Percentiles rank a stretch among this genome's conserved stretches.
Evolutionary conservation across 495 filamentous ascomycete species (phyloP).

Genomic region (Jackrogersella multiformis): DNA sequence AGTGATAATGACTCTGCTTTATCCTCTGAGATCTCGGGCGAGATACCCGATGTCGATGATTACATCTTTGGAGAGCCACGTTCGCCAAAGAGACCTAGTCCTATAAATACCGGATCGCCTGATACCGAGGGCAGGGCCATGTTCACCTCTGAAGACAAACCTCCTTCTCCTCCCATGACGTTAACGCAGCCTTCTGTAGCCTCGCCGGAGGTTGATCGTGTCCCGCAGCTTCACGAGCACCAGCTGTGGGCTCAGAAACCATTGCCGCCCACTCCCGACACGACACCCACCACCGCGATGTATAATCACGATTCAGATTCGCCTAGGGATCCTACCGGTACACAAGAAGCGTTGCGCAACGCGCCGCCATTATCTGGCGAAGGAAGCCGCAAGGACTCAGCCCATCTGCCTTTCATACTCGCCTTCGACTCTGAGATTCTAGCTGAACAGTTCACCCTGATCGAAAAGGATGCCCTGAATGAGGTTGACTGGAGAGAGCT

Average conservation of each 20-base stretch:
- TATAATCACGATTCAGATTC: slow-evolving; percentile 42
- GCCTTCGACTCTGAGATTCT: slow-evolving; percentile 89
- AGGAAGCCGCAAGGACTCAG: slow-evolving; percentile 44
- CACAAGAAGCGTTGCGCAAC: slow-evolving; percentile 51
- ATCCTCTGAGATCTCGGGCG: slow-evolving; percentile 82
- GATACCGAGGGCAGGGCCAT: slow-evolving; percentile 29
- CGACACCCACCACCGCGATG: slow-evolving; percentile 56
- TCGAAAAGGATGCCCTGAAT: slow-evolving; percentile 94
- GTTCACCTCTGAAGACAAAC: slow-evolving; percentile 53
- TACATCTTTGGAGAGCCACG: slow-evolving; percentile 43
- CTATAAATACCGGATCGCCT: slow-evolving; percentile 46
- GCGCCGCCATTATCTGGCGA: slow-evolving; percentile 48
- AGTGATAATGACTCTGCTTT: slow-evolving; percentile 77
- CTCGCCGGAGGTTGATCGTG: slow-evolving; percentile 48
- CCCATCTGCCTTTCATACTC: slow-evolving; percentile 90
- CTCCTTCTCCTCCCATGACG: slow-evolving; percentile 83
- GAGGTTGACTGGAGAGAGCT: slow-evolving; percentile 98
- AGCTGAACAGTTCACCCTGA: slow-evolving; percentile 92
- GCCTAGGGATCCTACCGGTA: slow-evolving; percentile 49
- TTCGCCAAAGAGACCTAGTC: slow-evolving; percentile 39
- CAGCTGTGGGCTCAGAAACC: slow-evolving; percentile 58
- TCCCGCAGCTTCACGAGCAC: slow-evolving; percentile 50
- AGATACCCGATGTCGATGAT: slow-evolving; percentile 65
- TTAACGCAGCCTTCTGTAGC: slow-evolving; percentile 67
- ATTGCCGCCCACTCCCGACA: slow-evolving; percentile 63